Base-by-base conservation (phyloP, 805 yeast genomes). In the Gaillardinia entomophila region DNA sequence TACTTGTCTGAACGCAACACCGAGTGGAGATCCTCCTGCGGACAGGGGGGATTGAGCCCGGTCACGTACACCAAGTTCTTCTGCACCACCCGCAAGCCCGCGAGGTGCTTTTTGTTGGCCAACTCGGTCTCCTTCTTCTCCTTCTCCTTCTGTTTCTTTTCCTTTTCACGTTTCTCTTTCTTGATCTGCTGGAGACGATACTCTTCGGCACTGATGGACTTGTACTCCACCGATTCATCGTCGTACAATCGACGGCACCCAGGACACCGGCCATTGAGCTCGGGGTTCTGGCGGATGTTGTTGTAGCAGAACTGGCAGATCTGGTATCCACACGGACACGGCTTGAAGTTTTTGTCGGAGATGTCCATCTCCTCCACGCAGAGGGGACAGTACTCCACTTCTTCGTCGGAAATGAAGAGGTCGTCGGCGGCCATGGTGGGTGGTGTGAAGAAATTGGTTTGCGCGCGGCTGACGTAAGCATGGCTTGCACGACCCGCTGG, bases 291-390 rank as follows among this genome's bases (percentile, higher is more conserved):
- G 43, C 96, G 75, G 49, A 92, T 92, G 57, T 89, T 90, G 64
- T 92, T 92, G 70, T 90, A 92, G 60, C 99, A 92, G 55, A 92
- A 92, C 69, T 90, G 97, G 59, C 99, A 92, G 37, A 92, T 85
- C 57, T 94, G 97, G 53, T 92, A 92, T 13, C 99, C 99, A 66
- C 99, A 92, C 1, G 97, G 97, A 68, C 99, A 92, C n/a, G 99
- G 99, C 58, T 83, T 87, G 71, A 92, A 92, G 64, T 88, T 86
- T 53, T 84, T 87, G 61, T 92, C 98, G 12, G 95, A 83, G 30
- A 90, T 79, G 60, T 92, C 99, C 88, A 92, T 81, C 56, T 92
- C 97, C 62, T 92, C 99, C 52, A 89, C 90, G 67, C 99, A 92
- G 42, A 92, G 75, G 35, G 98, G 98, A 63, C 96, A 81, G 44